Percentiles rank a stretch among this genome's conserved stretches.
Evolutionary conservation across 352 stramenopile species (phyloP).

Genomic region (Pythium monospermum): DNA sequence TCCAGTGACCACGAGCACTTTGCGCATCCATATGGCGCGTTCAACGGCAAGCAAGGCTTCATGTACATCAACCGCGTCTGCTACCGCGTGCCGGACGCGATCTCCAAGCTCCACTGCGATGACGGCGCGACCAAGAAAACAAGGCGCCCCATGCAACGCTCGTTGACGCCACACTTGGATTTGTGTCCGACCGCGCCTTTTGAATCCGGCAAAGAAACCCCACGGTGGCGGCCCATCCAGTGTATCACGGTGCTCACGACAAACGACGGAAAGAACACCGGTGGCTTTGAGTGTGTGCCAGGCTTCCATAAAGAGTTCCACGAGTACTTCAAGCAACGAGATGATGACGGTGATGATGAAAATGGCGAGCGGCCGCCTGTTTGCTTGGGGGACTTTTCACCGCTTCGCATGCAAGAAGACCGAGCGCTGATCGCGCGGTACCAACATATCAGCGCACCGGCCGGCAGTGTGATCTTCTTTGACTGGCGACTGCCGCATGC

Average conservation of each 20-base stretch:
- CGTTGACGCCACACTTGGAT: constrained; percentile 84
- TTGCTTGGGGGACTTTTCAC: constrained; percentile 86
- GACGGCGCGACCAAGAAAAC: constrained; percentile 58
- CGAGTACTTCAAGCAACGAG: constrained; percentile 39
- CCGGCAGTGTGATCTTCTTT: constrained; percentile 84
- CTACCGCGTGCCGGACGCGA: constrained; percentile 64
- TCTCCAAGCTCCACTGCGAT: constrained; percentile 58
- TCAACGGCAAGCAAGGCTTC: constrained; percentile 68
- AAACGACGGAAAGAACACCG: constrained; percentile 59
- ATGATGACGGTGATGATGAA: constrained; percentile 10
- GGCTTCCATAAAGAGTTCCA: constrained; percentile 87
- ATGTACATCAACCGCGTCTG: constrained; percentile 88
- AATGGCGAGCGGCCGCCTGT: constrained; percentile 44
- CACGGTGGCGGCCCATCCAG: constrained; percentile 86
- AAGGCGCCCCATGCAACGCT: constrained; percentile 70
- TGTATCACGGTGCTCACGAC: constrained; percentile 82
- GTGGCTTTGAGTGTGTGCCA: constrained; percentile 81
- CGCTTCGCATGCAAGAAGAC: constrained; percentile 82
- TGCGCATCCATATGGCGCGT: constrained; percentile 62
- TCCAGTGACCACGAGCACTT: constrained; percentile 43
- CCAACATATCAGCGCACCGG: constrained; percentile 47
- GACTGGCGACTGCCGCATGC: constrained; percentile 86
- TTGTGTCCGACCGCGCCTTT: constrained; percentile 79
- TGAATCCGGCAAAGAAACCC: constrained; percentile 60
- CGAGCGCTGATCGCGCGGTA: constrained; percentile 67